Percentiles rank a stretch among this genome's conserved stretches.
phyloP scores from a whole-genome alignment of 2,329 filamentous ascomycete genomes.

The Fusarium xylarioides region DNA sequence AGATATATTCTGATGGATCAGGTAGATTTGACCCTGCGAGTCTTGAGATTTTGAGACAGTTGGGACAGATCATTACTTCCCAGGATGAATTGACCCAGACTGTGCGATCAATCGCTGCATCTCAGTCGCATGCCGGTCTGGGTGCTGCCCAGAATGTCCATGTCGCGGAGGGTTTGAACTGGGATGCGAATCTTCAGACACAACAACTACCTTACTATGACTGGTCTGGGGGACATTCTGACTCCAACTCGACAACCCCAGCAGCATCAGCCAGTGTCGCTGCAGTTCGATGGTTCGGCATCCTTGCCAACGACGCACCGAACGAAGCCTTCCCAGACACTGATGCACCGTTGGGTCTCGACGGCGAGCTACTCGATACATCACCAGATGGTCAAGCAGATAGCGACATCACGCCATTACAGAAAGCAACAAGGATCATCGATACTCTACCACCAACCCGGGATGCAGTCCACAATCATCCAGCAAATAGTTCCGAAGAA shows the following conservation, averaged over 20 bases:
- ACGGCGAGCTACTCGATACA: conserved; percentile 16
- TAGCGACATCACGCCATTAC: conserved; percentile 20
- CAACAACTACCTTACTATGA: conserved; percentile 2
- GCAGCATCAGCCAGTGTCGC: conserved; percentile 37
- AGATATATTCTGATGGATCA: neutral
- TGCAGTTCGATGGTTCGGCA: conserved; percentile 40
- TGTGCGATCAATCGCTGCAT: conserved; percentile 23
- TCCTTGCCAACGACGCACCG: conserved; percentile 32
- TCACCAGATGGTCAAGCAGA: neutral
- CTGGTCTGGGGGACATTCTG: conserved; percentile 14
- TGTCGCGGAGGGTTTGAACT: neutral
- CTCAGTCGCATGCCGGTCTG: neutral
- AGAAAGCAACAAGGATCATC: conserved; percentile 31
- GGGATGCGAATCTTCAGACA: neutral
- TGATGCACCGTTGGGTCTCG: neutral
- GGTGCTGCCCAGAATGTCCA: neutral
- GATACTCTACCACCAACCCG: conserved; percentile 14
- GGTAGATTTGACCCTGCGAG: conserved; percentile 50
- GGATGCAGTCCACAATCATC: neutral
- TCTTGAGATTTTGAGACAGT: conserved; percentile 45
- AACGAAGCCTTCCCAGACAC: neutral
- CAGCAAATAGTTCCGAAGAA: neutral
- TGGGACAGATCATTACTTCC: conserved; percentile 32
- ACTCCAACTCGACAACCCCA: conserved; percentile 34
- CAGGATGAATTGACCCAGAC: conserved; percentile 33